phyloP scores from a whole-genome alignment of 164 flowering plant genomes.

The Annona squamosa region DNA sequence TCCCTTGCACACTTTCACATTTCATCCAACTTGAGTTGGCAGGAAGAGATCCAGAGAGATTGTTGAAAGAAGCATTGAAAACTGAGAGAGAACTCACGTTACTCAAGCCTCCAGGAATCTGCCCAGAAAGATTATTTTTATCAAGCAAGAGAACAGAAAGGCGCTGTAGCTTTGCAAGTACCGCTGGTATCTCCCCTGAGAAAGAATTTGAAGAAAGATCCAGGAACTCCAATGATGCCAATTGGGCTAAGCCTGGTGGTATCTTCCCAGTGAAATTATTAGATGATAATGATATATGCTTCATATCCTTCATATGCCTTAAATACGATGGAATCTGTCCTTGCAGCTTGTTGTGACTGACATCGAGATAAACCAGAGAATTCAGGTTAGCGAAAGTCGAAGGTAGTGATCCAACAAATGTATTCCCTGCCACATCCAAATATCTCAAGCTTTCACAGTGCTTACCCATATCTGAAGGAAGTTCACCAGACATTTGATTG shows the following conservation, averaged over 20 bases:
- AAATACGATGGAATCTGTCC: constrained; percentile 55
- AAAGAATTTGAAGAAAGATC: constrained; percentile 68
- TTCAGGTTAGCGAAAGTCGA: constrained; percentile 35
- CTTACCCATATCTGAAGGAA: constrained; percentile 42
- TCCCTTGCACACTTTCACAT: constrained; percentile 13
- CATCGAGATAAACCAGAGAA: constrained; percentile 50
- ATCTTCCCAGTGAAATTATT: constrained; percentile 63
- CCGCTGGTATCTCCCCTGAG: constrained; percentile 59
- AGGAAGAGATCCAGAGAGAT: constrained; percentile 67
- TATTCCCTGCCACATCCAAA: constrained; percentile 64
- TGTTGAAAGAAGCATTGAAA: constrained; percentile 76
- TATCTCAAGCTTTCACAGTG: constrained; percentile 44
- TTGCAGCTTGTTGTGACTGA: constrained; percentile 54
- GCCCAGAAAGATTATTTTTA: constrained; percentile 62
- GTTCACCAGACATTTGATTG: constrained; percentile 47
- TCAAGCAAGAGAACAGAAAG: constrained; percentile 53
- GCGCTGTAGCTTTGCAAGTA: constrained; percentile 42
- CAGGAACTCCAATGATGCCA: constrained; percentile 43
- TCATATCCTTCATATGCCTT: constrained; percentile 37
- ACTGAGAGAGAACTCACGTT: constrained; percentile 42
- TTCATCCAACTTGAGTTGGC: constrained; percentile 30
- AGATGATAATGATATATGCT: constrained; percentile 50
- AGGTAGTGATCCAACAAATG: constrained; percentile 54
- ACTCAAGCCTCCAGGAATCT: constrained; percentile 57
- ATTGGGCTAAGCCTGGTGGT: constrained; percentile 53